Base-by-base conservation (phyloP, 2,329 filamentous ascomycete genomes). In the Pleoardoris graminearum region DNA sequence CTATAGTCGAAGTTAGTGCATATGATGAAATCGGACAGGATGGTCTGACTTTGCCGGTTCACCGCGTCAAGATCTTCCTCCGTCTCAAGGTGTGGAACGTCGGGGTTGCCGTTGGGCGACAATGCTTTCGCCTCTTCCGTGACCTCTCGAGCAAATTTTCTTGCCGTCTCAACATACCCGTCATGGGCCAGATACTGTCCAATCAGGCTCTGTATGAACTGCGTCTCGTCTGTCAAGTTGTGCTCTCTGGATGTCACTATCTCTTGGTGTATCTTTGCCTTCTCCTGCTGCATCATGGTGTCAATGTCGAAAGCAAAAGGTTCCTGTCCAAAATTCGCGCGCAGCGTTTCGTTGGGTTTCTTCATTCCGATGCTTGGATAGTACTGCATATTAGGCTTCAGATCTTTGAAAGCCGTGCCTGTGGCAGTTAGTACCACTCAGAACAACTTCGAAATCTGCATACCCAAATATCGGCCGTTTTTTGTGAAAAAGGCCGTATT, bases 291-390 rank as follows among this genome's bases (percentile, higher is more conserved):
- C 27, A 96, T 87, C 80, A 94, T 84, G 54, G 84, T 83, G 72
- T 97, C 90, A 62, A 99, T 97, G 70, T 97, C 90, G 75, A 88
- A 99, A 38, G 90, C 82, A 72, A 97, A 97, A 3, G 89, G 88
- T 48, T 82, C 83, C 72, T 84, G 82, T 29, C 85, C 85, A 68
- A 87, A 86, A 66, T 87, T 87, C 29, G 79, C 80, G 37, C 76
- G 77, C 19, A 87, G 63, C 55, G 83, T 82, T 51, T 85, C 82
- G 44, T 79, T 79, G 0, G 80, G 78, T 60, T 84, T 85, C 73
- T 86, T 87, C 80, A 87, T 83, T n/a, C 85, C 85, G 17, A 87
- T 78, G 0, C 81, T 82, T 1, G 85, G 85, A 63, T 86, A 71
- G 48, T 69, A 92, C n/a, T 90, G 70, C 66, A 83, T 82, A 10